A percentile compares a stretch with the other conserved stretches of the same genome.
Conservation (phyloP, 352 stramenopile species). For the Phytopythium montanum region DNA sequence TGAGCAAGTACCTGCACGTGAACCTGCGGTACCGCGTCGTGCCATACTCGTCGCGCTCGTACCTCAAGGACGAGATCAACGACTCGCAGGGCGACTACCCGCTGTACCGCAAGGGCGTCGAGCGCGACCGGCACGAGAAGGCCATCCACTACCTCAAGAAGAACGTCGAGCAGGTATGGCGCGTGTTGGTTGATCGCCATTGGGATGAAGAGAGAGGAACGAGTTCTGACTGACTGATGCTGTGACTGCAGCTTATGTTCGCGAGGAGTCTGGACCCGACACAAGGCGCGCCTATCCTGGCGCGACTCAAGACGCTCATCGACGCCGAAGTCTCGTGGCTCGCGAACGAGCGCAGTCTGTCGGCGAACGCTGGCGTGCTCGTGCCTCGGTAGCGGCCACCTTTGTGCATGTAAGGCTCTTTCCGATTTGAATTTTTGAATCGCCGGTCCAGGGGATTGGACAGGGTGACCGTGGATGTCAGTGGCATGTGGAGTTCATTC, state of each 20-base stretch:
- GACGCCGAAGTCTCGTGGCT: constrained; percentile 73
- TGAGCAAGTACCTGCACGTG: constrained; percentile 86
- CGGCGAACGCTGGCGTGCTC: constrained; percentile 23
- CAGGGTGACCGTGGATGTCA: neutral
- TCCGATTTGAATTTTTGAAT: neutral
- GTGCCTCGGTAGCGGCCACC: constrained; percentile 27
- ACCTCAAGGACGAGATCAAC: constrained; percentile 86
- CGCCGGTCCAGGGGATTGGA: neutral
- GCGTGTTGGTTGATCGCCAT: too few relatives aligned
- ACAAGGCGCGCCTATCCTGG: constrained; percentile 56
- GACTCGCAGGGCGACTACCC: constrained; percentile 76
- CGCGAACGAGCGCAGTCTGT: constrained; percentile 40
- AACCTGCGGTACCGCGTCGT: constrained; percentile 81
- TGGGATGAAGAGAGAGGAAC: too few relatives aligned
- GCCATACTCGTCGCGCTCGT: constrained; percentile 77
- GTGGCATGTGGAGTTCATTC: neutral
- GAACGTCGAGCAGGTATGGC: constrained; percentile 81
- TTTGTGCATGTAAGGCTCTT: neutral
- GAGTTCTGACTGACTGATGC: neutral
- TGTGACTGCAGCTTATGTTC: constrained; percentile 52
- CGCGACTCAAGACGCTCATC: constrained; percentile 59
- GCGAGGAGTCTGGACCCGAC: constrained; percentile 70
- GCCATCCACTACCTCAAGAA: constrained; percentile 76
- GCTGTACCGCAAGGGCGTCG: constrained; percentile 74
- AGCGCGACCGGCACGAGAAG: constrained; percentile 75